These are phyloP conservation scores for Geotrichum cucujoidarum DNA, from an alignment of 1,139 yeast species.

Conservation along the genomic window DNA sequence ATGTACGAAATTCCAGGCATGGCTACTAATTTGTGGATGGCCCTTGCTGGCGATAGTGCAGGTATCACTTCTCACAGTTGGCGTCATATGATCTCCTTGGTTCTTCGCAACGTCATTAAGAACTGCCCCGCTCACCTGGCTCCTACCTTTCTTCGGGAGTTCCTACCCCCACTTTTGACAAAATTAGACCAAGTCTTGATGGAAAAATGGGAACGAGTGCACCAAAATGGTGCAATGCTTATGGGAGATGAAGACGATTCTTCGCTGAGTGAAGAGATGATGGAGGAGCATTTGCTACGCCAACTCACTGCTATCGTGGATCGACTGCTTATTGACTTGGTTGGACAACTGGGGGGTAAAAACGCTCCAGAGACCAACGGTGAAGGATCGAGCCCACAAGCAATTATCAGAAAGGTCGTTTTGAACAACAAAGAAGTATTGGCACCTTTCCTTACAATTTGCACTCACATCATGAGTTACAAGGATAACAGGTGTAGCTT, in stretches of 20 bases:
- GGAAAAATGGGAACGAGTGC: slow-evolving; percentile 69
- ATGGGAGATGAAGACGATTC: slow-evolving; percentile 63
- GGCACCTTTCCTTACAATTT: slow-evolving; percentile 71
- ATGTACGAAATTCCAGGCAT: slow-evolving; percentile 81
- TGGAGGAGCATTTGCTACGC: slow-evolving; percentile 91
- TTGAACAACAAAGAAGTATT: slow-evolving; percentile 60
- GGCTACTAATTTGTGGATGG: slow-evolving; percentile 72
- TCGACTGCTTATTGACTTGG: slow-evolving; percentile 77
- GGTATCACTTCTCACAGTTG: slow-evolving; percentile 94
- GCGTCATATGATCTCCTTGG: slow-evolving; percentile 92
- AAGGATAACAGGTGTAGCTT: slow-evolving; percentile 90
- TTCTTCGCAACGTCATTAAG: slow-evolving; percentile 77
- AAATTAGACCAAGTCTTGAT: slow-evolving; percentile 69
- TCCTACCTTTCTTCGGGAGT: slow-evolving; percentile 64
- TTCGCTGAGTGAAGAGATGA: slow-evolving; percentile 91
- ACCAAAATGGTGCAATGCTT: slow-evolving; percentile 63
- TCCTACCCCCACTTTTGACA: slow-evolving; percentile 68
- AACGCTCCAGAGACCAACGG: slow-evolving; percentile 22
- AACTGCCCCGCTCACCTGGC: slow-evolving; percentile 77
- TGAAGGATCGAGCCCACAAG: slow-evolving; percentile 21
- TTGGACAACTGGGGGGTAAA: slow-evolving; percentile 53
- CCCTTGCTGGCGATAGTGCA: slow-evolving; percentile 75
- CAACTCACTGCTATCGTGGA: slow-evolving; percentile 94
- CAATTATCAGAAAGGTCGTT: slow-evolving; percentile 58
- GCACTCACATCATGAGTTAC: slow-evolving; percentile 72